phyloP scores from a whole-genome alignment of 2,329 filamentous ascomycete species.

The Aspergillus spinulosporus region DNA sequence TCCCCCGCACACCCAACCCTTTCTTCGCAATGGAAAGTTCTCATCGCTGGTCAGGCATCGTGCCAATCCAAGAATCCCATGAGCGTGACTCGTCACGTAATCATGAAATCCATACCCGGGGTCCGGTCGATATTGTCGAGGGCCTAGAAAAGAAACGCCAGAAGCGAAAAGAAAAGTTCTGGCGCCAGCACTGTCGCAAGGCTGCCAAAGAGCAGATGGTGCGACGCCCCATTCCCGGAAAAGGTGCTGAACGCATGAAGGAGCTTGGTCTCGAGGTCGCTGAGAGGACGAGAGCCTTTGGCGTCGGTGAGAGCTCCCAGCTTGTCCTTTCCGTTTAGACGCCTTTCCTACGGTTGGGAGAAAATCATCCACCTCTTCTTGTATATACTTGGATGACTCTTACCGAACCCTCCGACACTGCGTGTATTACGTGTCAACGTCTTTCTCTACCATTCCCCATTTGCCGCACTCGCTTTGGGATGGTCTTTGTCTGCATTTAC shows the following conservation, averaged over 20 bases:
- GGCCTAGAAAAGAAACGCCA: constrained; percentile 92
- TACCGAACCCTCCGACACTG: constrained; percentile 27
- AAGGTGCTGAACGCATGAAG: constrained; percentile 89
- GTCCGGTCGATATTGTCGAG: constrained; percentile 97
- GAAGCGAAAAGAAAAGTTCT: constrained; percentile 87
- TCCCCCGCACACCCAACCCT: constrained; percentile 75
- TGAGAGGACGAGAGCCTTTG: constrained; percentile 72
- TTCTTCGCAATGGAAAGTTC: constrained; percentile 53
- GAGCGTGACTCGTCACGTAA: constrained; percentile 37
- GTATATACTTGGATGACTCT: constrained; percentile 30
- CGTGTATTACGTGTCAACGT: constrained; percentile 28
- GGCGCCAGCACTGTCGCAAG: constrained; percentile 84
- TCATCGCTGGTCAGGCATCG: constrained; percentile 35
- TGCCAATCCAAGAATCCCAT: constrained; percentile 37
- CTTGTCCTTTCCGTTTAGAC: constrained; percentile 72
- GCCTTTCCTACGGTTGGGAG: constrained; percentile 16
- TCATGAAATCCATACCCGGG: constrained; percentile 69
- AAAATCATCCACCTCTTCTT: constrained; percentile 22
- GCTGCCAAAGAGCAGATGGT: constrained; percentile 67
- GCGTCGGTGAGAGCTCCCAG: constrained; percentile 49
- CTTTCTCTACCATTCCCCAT: constrained; percentile 23
- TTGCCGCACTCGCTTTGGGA: constrained; percentile 19
- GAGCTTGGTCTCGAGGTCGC: constrained; percentile 87
- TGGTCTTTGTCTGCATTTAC: constrained; percentile 31
- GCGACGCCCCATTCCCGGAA: constrained; percentile 70